A percentile compares a stretch with the other conserved stretches of the same genome.
These are phyloP conservation scores for Cenchrus americanus DNA, from an alignment of 176 grass and related monocot genomes.

Conservation along the genomic window DNA sequence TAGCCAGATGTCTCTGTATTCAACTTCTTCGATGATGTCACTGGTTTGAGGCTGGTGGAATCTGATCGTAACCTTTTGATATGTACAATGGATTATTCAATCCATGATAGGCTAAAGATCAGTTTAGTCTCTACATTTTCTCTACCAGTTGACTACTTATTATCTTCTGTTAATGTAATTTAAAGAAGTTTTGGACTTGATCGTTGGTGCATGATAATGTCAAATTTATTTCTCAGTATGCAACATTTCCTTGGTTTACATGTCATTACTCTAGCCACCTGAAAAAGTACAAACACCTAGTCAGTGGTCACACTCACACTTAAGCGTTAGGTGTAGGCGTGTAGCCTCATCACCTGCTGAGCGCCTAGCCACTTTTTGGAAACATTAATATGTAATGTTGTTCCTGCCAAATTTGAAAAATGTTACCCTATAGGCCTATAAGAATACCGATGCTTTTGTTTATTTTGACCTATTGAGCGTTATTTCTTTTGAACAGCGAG, in stretches of 20 bases:
- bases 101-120: too few relatives aligned
- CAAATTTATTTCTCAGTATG: neutral
- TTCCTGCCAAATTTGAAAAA: neutral
- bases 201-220: neutral
- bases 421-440: conserved; percentile 10
- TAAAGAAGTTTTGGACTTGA: too few relatives aligned
- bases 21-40: too few relatives aligned
- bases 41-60: too few relatives aligned
- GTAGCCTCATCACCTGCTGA: neutral
- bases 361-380: neutral
- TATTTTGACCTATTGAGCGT: neutral
- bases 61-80: too few relatives aligned
- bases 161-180: too few relatives aligned
- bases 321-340: neutral
- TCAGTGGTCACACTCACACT: neutral
- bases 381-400: neutral
- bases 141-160: too few relatives aligned
- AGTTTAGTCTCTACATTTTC: too few relatives aligned
- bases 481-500: too few relatives aligned
- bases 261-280: neutral
- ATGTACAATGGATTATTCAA: too few relatives aligned
- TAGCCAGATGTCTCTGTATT: too few relatives aligned
- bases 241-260: neutral
- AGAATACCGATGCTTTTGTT: conserved; percentile 9
- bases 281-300: neutral